Evolutionary conservation across 2,329 filamentous ascomycete species (phyloP), one percentile per base, ranked within the genome.

Genomic region (Pseudogymnoascus verrucosus): DNA sequence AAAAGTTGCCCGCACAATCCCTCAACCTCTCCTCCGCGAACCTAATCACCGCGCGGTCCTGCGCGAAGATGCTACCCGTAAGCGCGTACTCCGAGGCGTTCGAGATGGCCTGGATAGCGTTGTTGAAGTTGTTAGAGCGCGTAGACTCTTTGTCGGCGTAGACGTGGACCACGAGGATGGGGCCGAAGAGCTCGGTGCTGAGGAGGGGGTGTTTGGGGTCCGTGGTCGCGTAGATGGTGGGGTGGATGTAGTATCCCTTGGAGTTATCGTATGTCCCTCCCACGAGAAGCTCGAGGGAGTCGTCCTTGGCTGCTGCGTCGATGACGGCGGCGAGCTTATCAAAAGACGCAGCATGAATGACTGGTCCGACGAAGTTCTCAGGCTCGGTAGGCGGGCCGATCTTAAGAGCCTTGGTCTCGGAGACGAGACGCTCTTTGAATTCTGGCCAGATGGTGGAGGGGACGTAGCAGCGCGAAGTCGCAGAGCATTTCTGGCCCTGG

Each of bases 401-500:
- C 70, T 86, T 87, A 61, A 96, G 82, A 65, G 84, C 83, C 71
- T 86, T 79, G 6, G 86, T 87, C 76, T 93, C 89, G n/a, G 81
- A 75, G 11, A 86, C 79, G 3, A 96, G 78, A 63, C 82, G 80
- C 68, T 85, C 76, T 72, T 86, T 84, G 78, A 93, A 91, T 66
- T 87, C 78, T 8, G 88, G 82, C 84, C 89, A 92, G 57, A 89
- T 76, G 2, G 89, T 93, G 71, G 84, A 82, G 36, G 91, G 86
- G 3, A 95, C 84, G 76, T 96, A 96, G 60, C 85, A 79, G 28
- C 91, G 86, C 28, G 90, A 93, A 21, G 89, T 91, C 64, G 91
- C 91, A 70, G 88, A 91, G 81, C 91, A 96, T 78, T 96, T 96
- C 76, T 96, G 91, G 60, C 91, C 91, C 75, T 95, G 90, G 80